Conservation (phyloP, 768 basidiomycete genomes). For the Kwoniella bestiolae region DNA sequence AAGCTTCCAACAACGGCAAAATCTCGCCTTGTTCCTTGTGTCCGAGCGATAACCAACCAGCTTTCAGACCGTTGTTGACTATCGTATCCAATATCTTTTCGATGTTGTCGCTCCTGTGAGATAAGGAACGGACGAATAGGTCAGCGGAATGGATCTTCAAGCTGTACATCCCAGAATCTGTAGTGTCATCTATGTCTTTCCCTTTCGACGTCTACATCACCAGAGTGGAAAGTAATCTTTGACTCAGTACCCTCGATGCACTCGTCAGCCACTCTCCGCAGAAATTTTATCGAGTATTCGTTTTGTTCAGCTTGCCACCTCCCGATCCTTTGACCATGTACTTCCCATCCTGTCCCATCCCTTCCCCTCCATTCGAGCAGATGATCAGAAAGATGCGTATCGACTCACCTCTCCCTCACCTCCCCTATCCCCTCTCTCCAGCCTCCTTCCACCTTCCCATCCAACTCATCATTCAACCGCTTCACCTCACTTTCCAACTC, state of each 20-base stretch:
- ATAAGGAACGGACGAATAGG: background rate
- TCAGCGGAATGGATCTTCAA: no score
- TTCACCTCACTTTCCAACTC: constrained; percentile 40
- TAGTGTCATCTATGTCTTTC: no score
- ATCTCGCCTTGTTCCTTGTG: constrained; percentile 30
- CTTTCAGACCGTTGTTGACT: constrained; percentile 42
- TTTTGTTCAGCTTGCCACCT: no score
- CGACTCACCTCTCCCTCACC: constrained; percentile 40
- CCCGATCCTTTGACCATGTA: no score
- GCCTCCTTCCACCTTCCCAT: constrained; percentile 14
- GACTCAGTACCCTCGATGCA: no score
- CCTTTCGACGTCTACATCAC: no score
- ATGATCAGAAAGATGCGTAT: no score
- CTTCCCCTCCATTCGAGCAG: background rate
- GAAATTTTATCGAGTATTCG: no score
- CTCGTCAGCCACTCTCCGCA: no score
- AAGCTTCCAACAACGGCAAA: constrained; percentile 25
- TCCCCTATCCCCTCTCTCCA: constrained; percentile 26
- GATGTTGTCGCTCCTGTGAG: constrained; percentile 38
- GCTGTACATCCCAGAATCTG: no score
- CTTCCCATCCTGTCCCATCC: no score
- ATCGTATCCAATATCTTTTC: constrained; percentile 44
- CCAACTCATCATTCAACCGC: constrained; percentile 20
- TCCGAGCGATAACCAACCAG: constrained; percentile 47
- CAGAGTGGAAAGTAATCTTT: no score